A percentile compares a stretch with the other conserved stretches of the same genome.
These are phyloP conservation scores for Naegleria gruberi DNA, from an alignment of 208 protist genomes.

Conservation along the genomic window DNA sequence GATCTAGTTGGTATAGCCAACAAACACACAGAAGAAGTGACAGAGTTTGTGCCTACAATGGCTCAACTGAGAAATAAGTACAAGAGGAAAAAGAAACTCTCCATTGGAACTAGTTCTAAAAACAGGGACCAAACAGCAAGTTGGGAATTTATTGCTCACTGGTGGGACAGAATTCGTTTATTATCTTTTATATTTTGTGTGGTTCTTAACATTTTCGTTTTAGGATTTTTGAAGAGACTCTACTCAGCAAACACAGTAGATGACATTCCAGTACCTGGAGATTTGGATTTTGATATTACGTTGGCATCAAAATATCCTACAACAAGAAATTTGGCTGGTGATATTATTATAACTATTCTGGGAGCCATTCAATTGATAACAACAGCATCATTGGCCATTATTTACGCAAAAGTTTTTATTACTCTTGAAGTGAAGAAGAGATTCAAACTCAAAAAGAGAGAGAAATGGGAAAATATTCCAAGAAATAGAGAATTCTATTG, in stretches of 20 bases:
- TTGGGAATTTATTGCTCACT: background rate
- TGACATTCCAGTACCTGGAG: background rate
- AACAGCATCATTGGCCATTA: background rate
- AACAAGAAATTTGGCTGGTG: background rate
- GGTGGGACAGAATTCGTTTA: background rate
- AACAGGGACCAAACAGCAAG: background rate
- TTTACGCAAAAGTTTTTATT: background rate
- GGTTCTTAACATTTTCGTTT: background rate
- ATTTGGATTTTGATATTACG: background rate
- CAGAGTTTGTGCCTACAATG: background rate
- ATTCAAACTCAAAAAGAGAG: background rate
- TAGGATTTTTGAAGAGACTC: background rate
- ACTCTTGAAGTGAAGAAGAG: background rate
- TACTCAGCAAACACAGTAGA: background rate
- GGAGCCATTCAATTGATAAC: background rate
- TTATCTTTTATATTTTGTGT: background rate
- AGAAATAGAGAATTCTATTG: background rate
- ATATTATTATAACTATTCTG: background rate
- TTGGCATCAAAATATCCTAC: background rate
- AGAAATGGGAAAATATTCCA: background rate
- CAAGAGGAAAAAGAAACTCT: background rate
- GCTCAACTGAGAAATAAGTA: no score
- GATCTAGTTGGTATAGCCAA: background rate
- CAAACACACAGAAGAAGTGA: background rate
- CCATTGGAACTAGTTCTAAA: background rate